Base-by-base conservation (phyloP, 257 asterid genomes). In the Penstemon newberryi region DNA sequence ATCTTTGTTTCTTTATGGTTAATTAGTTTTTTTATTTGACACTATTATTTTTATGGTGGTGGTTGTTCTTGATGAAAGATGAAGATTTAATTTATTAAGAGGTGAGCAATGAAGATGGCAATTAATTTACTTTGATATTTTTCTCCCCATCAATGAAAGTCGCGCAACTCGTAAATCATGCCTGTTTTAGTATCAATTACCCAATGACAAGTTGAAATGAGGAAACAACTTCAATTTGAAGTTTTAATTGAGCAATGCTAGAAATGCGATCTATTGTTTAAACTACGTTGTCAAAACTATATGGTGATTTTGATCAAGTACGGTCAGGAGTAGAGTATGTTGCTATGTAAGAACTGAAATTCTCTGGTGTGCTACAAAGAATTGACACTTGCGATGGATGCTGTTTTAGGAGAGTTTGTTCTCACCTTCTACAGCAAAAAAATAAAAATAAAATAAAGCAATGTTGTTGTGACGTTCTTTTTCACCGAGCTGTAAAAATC, bases 401-500 rank as follows among this genome's bases (percentile, higher is more conserved):
- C 64, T 13, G 38, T 63, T 4, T 45, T 12, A 25, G 3, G 9
- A 13, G 43, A 13, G 9, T 33, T 25, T 47, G 13, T 69, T 54
- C 43, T 61, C 18, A 45, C 18, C 63, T 53, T 18, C 12, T n/a
- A 25, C 57, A 42, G 42, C 45, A 46, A 70, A 11, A 66, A 70
- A 25, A 25, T 25, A 25, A 25, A 25, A 25, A 25, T 25, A 25
- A 25, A 25, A 25, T 1, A 25, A 25, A 70, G 11, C 10, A 9
- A 60, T 38, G 46, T 19, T 71, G 50, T 38, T 63, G 53, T 41
- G 60, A 72, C 37, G 18, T 66, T 63, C 47, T 67, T 69, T 18
- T 47, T 40, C 42, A 36, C 42, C 2, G 25, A 37, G 55, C 56
- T 56, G 18, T 12, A 61, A 25, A 25, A 25, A 25, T 25, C 33